phyloP scores from a whole-genome alignment of 1,284 basidiomycete species.

The Earliella scabrosa region DNA sequence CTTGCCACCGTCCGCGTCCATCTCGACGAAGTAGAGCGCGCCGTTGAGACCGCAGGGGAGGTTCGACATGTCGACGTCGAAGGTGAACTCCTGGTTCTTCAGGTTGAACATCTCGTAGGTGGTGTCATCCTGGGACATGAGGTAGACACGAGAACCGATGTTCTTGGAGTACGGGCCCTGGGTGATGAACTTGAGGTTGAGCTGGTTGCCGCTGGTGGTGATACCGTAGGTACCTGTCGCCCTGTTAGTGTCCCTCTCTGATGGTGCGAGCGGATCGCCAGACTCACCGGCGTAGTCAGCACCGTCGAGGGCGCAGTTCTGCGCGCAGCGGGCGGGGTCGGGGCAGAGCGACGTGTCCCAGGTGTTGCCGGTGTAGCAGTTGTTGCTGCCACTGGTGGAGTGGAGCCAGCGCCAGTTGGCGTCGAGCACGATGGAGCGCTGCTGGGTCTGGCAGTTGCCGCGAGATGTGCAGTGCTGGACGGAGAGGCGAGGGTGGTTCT shows the following conservation, averaged over 20 bases:
- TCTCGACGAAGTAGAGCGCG: constrained; percentile 43
- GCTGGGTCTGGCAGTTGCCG: constrained; percentile 25
- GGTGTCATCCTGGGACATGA: constrained; percentile 43
- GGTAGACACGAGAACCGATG: constrained; percentile 47
- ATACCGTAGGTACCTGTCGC: constrained; percentile 43
- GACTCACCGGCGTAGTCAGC: constrained; percentile 51
- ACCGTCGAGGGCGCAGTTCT: constrained; percentile 62
- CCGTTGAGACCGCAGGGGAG: constrained; percentile 47
- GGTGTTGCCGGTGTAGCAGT: constrained; percentile 42
- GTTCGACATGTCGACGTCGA: constrained; percentile 54
- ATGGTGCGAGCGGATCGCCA: too few species aligned
- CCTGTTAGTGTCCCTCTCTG: background rate
- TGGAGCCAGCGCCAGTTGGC: constrained; percentile 45
- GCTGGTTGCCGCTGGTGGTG: constrained; percentile 39
- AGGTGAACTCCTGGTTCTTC: constrained; percentile 57
- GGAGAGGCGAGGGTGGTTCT: constrained; percentile 39
- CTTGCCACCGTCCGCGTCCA: constrained; percentile 60
- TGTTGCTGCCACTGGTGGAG: constrained; percentile 35
- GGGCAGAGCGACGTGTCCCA: constrained; percentile 43
- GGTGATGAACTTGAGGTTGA: constrained; percentile 44
- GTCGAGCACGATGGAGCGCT: constrained; percentile 38
- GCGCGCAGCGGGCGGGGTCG: constrained; percentile 40
- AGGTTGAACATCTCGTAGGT: constrained; percentile 56
- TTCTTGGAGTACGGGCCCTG: constrained; percentile 32
- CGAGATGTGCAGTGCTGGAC: constrained; percentile 32